A percentile compares a stretch with the other conserved stretches of the same genome.
phyloP scores from a whole-genome alignment of 1,139 yeast species.

The Suhomyces maxii region DNA sequence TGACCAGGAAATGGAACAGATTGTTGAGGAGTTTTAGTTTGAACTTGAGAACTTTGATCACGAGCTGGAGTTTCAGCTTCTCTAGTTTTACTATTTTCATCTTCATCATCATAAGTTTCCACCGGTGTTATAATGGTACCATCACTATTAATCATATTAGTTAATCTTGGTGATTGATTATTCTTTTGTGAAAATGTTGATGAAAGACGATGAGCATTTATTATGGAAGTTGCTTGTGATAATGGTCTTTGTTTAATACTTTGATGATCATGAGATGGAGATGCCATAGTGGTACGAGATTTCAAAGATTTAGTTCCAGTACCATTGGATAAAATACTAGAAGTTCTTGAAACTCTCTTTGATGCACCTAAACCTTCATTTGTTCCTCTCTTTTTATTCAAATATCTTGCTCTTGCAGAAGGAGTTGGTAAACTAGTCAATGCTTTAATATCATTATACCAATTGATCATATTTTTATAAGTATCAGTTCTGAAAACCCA shows the following conservation, averaged over 20 bases:
- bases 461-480: slow-evolving; percentile 72
- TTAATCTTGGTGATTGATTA: slow-evolving; percentile 38
- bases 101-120: slow-evolving; percentile 24
- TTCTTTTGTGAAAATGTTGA: slow-evolving; percentile 39
- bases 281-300: slow-evolving; percentile 27
- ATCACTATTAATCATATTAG: slow-evolving; percentile 49
- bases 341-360: slow-evolving; percentile 28
- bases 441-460: slow-evolving; percentile 77
- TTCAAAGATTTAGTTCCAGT: slow-evolving; percentile 23
- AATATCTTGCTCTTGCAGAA: slow-evolving; percentile 41
- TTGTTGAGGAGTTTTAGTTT: slow-evolving; percentile 5
- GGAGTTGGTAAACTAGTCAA: slow-evolving; percentile 63
- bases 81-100: neutral
- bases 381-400: slow-evolving; percentile 18
- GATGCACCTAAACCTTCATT: slow-evolving; percentile 8
- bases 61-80: neutral
- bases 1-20: slow-evolving; percentile 7
- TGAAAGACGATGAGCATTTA: slow-evolving; percentile 33
- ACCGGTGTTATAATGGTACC: slow-evolving; percentile 50
- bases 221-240: slow-evolving; percentile 27
- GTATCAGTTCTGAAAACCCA: slow-evolving; percentile 90
- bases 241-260: slow-evolving; percentile 20
- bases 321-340: slow-evolving; percentile 30
- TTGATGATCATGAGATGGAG: slow-evolving; percentile 10
- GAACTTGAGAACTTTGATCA: slow-evolving; percentile 5